A percentile compares a stretch with the other conserved stretches of the same genome.
Conservation (phyloP, 192 early-diverging fungal genomes). For the Radiomyces spectabilis region DNA sequence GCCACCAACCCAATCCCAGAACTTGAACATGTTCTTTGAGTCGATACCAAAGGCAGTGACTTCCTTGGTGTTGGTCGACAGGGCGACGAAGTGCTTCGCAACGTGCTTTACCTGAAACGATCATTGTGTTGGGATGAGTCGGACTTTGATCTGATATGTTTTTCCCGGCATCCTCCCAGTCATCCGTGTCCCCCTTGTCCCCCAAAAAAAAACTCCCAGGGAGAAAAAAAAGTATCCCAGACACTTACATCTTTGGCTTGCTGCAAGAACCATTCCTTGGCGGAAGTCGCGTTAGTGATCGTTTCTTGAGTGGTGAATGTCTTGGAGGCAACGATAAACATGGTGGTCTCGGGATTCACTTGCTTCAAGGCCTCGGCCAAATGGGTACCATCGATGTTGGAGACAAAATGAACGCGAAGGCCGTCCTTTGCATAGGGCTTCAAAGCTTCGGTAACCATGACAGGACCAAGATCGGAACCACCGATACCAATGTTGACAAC, state of each 20-base stretch:
- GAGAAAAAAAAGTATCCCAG: slow-evolving; percentile 3
- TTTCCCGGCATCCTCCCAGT: no score
- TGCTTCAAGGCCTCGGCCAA: slow-evolving; percentile 87
- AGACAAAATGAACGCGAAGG: slow-evolving; percentile 89
- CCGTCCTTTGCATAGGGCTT: slow-evolving; percentile 82
- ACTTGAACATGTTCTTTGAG: slow-evolving; percentile 98
- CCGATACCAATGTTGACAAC: slow-evolving; percentile 99
- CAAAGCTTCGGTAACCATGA: slow-evolving; percentile 98
- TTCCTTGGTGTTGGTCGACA: slow-evolving; percentile 89
- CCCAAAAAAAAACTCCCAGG: slow-evolving; percentile 9
- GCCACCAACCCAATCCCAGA: slow-evolving; percentile 99
- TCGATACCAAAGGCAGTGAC: slow-evolving; percentile 92
- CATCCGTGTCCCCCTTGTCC: no score
- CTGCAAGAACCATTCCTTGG: slow-evolving; percentile 89
- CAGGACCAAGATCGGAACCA: slow-evolving; percentile 95
- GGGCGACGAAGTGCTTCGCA: slow-evolving; percentile 98
- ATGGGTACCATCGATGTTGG: slow-evolving; percentile 97
- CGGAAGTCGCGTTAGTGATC: slow-evolving; percentile 92
- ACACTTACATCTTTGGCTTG: slow-evolving; percentile 72
- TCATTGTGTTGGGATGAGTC: no score
- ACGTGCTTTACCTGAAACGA: slow-evolving; percentile 59
- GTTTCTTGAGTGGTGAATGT: slow-evolving; percentile 99
- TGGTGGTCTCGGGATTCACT: slow-evolving; percentile 76
- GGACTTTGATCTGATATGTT: no score
- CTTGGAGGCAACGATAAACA: slow-evolving; percentile 97